Evolutionary conservation across 1,139 yeast species (phyloP).

Genomic region (Hansenula sp.): DNA sequence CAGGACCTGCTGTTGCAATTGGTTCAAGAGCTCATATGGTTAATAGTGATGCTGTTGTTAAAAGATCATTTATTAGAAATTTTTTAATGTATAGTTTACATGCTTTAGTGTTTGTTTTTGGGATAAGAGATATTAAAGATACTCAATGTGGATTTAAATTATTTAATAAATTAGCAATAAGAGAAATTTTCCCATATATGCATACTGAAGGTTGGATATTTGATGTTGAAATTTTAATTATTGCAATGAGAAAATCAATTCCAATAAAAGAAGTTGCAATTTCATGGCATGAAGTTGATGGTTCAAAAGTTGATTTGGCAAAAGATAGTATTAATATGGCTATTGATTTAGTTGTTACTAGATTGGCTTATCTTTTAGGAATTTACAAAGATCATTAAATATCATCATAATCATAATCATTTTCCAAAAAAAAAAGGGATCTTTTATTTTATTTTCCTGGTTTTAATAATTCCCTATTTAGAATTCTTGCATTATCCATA

Average conservation of each 20-base stretch:
- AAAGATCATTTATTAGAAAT: conserved; percentile 82
- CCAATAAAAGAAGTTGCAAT: conserved; percentile 75
- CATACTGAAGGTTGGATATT: conserved; percentile 98
- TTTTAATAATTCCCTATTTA: conserved; percentile 36
- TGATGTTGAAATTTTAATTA: conserved; percentile 85
- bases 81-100: conserved; percentile 92
- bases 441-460: conserved; percentile 3
- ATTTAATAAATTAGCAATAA: conserved; percentile 68
- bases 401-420: neutral
- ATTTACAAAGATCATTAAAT: conserved; percentile 48
- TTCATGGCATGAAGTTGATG: conserved; percentile 96
- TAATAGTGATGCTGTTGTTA: conserved; percentile 91
- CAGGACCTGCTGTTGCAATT: conserved; percentile 61
- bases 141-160: conserved; percentile 97
- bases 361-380: conserved; percentile 84
- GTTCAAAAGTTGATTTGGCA: conserved; percentile 90
- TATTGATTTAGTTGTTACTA: conserved; percentile 84
- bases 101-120: conserved; percentile 79
- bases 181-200: conserved; percentile 75
- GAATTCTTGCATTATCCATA: conserved; percentile 62
- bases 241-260: conserved; percentile 70
- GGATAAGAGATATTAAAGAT: conserved; percentile 80
- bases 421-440: neutral
- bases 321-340: conserved; percentile 93
- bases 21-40: conserved; percentile 98